phyloP scores from a whole-genome alignment of 345 rosid species.

The Limnanthes douglasii region DNA sequence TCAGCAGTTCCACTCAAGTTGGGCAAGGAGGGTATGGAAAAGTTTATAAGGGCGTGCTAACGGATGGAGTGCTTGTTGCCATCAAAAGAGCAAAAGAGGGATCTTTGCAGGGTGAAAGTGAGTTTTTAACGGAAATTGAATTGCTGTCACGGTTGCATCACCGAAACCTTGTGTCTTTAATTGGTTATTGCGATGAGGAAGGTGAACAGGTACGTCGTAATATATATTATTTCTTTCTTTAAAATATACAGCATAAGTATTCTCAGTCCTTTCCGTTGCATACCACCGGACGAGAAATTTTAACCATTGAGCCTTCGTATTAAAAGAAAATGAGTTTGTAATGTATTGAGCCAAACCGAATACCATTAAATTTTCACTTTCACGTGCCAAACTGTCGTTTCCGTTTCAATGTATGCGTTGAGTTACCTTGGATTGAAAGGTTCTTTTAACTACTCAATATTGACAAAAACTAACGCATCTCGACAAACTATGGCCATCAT shows the following conservation, averaged over 20 bases:
- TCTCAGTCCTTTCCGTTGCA: too few relatives aligned
- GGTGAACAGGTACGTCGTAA: conserved; percentile 81
- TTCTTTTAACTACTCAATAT: too few relatives aligned
- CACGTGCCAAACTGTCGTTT: too few relatives aligned
- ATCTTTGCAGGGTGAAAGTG: conserved; percentile 83
- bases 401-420: too few relatives aligned
- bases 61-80: conserved; percentile 65
- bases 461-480: too few relatives aligned
- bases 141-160: conserved; percentile 86
- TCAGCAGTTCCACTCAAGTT: conserved; percentile 42
- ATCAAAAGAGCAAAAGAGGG: conserved; percentile 85
- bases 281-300: too few relatives aligned
- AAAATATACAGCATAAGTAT: too few relatives aligned
- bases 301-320: too few relatives aligned
- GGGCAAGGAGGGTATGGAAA: conserved; percentile 99
- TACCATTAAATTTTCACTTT: too few relatives aligned
- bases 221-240: not conserved
- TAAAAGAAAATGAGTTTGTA: not conserved
- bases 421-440: too few relatives aligned
- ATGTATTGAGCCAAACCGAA: too few relatives aligned
- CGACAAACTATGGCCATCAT: too few relatives aligned
- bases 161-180: conserved; percentile 78
- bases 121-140: conserved; percentile 87
- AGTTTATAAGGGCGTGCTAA: conserved; percentile 67
- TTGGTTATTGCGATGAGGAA: conserved; percentile 87